A percentile compares a stretch with the other conserved stretches of the same genome.
Evolutionary conservation across 2,329 filamentous ascomycete species (phyloP).

Genomic region (Cryphonectria naterciae): DNA sequence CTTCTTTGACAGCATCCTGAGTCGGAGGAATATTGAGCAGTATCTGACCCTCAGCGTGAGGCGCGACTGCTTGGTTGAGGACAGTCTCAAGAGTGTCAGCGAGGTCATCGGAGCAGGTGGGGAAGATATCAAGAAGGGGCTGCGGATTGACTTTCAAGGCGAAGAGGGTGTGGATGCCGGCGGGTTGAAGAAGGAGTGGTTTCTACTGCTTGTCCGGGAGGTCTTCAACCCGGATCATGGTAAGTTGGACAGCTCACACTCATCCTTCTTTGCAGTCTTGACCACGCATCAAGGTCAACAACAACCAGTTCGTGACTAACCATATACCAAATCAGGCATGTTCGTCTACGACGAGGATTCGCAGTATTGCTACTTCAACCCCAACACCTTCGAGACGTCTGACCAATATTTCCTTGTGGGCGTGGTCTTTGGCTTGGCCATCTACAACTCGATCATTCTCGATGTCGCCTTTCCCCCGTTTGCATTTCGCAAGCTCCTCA

Average conservation of each 20-base stretch:
- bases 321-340: conserved; percentile 61
- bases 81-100: conserved; percentile 83
- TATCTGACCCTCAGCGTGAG: conserved; percentile 78
- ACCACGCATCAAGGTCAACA: neutral
- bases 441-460: conserved; percentile 93
- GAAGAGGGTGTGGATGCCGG: conserved; percentile 93
- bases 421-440: conserved; percentile 83
- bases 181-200: conserved; percentile 92
- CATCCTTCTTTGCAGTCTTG: neutral
- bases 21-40: conserved; percentile 72
- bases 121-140: conserved; percentile 87
- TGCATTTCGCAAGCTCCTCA: conserved; percentile 83
- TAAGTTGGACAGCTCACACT: conserved; percentile 48
- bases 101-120: conserved; percentile 79
- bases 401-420: conserved; percentile 92
- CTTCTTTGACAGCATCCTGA: conserved; percentile 88
- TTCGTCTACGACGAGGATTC: conserved; percentile 93
- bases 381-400: conserved; percentile 84
- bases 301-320: neutral
- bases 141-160: conserved; percentile 82
- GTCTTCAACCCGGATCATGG: conserved; percentile 90
- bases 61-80: conserved; percentile 84
- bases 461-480: conserved; percentile 88
- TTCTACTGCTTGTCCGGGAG: conserved; percentile 82
- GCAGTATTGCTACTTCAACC: conserved; percentile 90